Base-by-base conservation (phyloP, 2,329 filamentous ascomycete genomes). In the Paracoccidioides lutzii region DNA sequence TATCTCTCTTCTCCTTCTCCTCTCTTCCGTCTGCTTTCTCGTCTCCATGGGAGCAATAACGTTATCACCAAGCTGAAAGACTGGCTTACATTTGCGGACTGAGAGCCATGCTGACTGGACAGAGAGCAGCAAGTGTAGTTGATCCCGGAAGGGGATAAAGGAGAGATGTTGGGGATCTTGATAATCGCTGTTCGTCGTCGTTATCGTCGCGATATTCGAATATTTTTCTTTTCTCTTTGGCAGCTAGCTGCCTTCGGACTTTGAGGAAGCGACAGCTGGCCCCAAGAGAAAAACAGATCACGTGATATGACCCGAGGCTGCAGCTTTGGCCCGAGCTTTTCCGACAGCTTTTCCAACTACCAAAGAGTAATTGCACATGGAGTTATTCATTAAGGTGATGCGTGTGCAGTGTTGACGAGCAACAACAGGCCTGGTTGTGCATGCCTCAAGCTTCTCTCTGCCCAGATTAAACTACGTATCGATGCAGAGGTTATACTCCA, bases 61-160 rank as follows among this genome's bases (percentile, higher is more conserved):
- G 35, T 22, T 22, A 51, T 48, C 45, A 52, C 37, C 38, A 32
- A 35, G n/a, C 1, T 41, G 28, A 37, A 7, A 12, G 35, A 32
- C 9, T 42, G 57, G 38, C 64, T 58, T 61, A 66, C 64, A 66
- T 62, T 59, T 65, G 63, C 53, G 64, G 59, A 59, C 58, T 65
- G 40, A 63, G 7, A 48, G 53, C 59, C 63, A 66, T 64, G 58
- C 54, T 65, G 63, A 58, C 9, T 10, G 40, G 42, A 8, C 3
- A 37, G 37, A 51, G 41, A 55, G 7, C 5, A 46, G 9, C 2
- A 2, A 46, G 15, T 30, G 30, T 5, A 55, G 33, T 22, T 32
- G 51, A 37, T 28, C 5, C 22, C 8, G n/a, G 12, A 30, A 14
- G 44, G 22, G 14, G n/a, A 40, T 30, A 38, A 52, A 8, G 46